Evolutionary conservation across 2,329 filamentous ascomycete species (phyloP), one percentile per base, ranked within the genome.

Genomic region (Fusarium sp.): DNA sequence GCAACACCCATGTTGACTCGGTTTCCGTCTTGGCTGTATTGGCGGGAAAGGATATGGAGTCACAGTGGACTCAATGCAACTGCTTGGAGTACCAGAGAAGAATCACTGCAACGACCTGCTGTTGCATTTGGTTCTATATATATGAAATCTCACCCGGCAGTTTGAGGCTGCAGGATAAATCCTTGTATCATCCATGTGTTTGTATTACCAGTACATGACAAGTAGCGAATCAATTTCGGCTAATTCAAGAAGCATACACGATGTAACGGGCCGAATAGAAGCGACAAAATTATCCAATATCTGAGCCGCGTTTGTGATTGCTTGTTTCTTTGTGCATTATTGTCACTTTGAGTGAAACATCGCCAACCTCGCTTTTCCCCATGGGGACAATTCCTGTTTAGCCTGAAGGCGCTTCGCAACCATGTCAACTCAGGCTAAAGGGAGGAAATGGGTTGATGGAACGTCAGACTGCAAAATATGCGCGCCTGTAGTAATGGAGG

Each of bases 371-470:
- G 20, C 57, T 38, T 33, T 52, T 45, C 49, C 64, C 55, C 64
- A 46, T 22, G 44, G 65, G 64, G 56, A 33, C 44, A 45, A 31
- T 41, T 25, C 20, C 17, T 22, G 33, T 68, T 68, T 52, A 68
- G 65, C 22, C 65, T 68, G n/a, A 68, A 68, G 14, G n/a, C 18
- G 9, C 44, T 27, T 41, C 7, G 44, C 27, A 46, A 29, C 13
- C 25, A 31, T 42, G 13, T 41, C 18, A 18, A 68, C 56, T 68
- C 57, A 68, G 65, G 49, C 65, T 68, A 68, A 68, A 68, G 29
- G 12, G 17, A 18, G 29, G 20, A 55, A 52, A 68, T 57, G 65
- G 49, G 15, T 63, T 63, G 17, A 47, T 31, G 41, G 38, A n/a
- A 31, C 35, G 58, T 55, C 55, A 55, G 46, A 65, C 42, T 45